Evolutionary conservation across 495 filamentous ascomycete species (phyloP).

Genomic region (Podospora fimiseda): DNA sequence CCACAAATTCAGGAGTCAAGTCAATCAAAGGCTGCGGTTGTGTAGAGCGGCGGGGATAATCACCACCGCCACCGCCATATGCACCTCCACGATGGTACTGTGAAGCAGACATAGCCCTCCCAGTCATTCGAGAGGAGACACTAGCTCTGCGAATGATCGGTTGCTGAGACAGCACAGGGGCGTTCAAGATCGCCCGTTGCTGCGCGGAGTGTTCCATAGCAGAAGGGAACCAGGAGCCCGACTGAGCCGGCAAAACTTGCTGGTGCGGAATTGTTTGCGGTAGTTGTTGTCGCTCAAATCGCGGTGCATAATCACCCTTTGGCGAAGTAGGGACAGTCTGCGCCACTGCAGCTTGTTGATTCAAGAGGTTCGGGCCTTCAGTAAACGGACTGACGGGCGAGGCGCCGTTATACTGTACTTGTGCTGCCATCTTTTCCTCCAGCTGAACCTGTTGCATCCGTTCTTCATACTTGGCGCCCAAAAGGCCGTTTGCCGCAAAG

Average conservation of each 20-base stretch:
- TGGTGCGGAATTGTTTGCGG: slow-evolving; percentile 15
- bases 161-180: slow-evolving; percentile 9
- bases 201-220: slow-evolving; percentile 37
- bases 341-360: slow-evolving; percentile 15
- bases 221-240: slow-evolving; percentile 46
- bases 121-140: neutral
- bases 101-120: neutral
- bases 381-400: slow-evolving; percentile 31
- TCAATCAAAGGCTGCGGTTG: slow-evolving; percentile 54
- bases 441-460: slow-evolving; percentile 30
- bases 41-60: slow-evolving; percentile 20
- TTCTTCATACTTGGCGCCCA: slow-evolving; percentile 37
- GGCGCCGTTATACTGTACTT: slow-evolving; percentile 10
- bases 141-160: neutral
- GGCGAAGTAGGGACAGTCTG: neutral
- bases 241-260: too few relatives aligned
- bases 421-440: slow-evolving; percentile 9
- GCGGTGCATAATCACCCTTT: neutral
- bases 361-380: slow-evolving; percentile 46
- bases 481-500: slow-evolving; percentile 35
- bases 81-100: neutral
- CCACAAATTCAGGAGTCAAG: slow-evolving; percentile 65
- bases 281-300: neutral
- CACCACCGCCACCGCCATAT: neutral
- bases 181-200: slow-evolving; percentile 11